Evolutionary conservation across 2,329 filamentous ascomycete species (phyloP), one percentile per base, ranked within the genome.

Genomic region (Aspergillus felis): DNA sequence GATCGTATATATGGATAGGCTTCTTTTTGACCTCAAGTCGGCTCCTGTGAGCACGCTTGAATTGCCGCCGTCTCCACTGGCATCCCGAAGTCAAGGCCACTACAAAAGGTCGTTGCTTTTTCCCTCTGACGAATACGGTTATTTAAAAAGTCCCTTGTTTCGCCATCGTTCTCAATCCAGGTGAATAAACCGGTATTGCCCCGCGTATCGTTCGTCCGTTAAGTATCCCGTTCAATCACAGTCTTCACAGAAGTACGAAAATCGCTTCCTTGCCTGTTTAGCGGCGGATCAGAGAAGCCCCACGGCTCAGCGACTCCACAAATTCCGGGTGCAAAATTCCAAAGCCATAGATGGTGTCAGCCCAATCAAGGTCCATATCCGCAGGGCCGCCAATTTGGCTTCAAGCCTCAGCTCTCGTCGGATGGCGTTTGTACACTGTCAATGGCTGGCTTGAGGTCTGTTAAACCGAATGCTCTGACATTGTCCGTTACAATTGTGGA

Each of bases 271-370:
- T 59, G 54, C 50, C 25, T 29, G 53, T 56, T 59, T 66, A 67
- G 65, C 62, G 65, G 65, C 58, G 64, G 63, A 66, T 67, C 63
- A 55, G 38, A 47, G 32, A 53, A 32, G 64, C 62, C 63, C 64
- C 63, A 66, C 63, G 58, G 60, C 63, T 67, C 61, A 65, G 60
- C 65, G 50, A 58, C 60, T 58, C 63, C 59, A 59, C 58, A 54
- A 25, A 28, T 22, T 47, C n/a, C 38, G 38, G 42, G 22, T 24
- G 8, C 42, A 24, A 46, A 24, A 24, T 46, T 10, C 24, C 22
- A 44, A 44, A 22, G 9, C 55, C 46, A 58, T 44, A 55, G 44
- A 58, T 53, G 28, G 38, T 22, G 32, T 35, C 44, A 22, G 41
- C 50, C 41, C 54, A 46, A 35, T 47, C 50, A 38, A 41, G 14